Conservation (phyloP, 2,329 filamentous ascomycete species). For the Fusarium metavorans region DNA sequence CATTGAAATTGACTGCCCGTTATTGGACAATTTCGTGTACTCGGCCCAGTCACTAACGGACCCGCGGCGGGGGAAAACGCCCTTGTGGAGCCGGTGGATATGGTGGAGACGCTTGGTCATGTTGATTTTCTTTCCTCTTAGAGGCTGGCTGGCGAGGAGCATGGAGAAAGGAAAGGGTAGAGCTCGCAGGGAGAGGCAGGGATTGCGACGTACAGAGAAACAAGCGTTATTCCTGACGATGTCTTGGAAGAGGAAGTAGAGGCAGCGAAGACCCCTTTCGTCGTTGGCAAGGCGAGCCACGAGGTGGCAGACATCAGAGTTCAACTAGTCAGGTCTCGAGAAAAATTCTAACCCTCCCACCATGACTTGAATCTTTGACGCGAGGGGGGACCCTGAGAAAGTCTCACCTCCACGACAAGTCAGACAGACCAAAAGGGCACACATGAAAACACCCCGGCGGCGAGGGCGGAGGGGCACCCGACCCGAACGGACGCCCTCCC, state of each 20-base stretch:
- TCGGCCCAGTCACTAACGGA: conserved; percentile 16
- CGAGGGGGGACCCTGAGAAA: conserved; percentile 25
- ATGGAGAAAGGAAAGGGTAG: background rate
- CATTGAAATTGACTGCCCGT: conserved; percentile 36
- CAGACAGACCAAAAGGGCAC: conserved; percentile 1
- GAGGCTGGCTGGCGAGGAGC: conserved; percentile 31
- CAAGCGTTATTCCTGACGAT: background rate
- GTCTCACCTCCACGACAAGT: background rate
- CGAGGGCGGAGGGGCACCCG: conserved; percentile 1
- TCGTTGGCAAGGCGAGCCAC: conserved; percentile 8
- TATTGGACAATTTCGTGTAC: conserved; percentile 31
- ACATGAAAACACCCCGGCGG: background rate
- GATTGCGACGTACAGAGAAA: conserved; percentile 10
- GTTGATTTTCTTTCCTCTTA: conserved; percentile 34
- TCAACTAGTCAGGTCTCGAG: conserved; percentile 26
- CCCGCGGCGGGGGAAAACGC: conserved; percentile 30
- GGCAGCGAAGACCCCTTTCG: background rate
- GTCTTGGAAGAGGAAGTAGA: conserved; percentile 9
- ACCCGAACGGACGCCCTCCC: conserved; percentile 3
- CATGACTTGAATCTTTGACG: background rate
- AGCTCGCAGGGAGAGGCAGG: conserved; percentile 20
- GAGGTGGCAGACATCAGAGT: conserved; percentile 25
- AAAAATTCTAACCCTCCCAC: conserved; percentile 21
- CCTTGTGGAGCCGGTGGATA: conserved; percentile 33
- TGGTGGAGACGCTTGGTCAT: conserved; percentile 42